Base-by-base conservation (phyloP, 192 early-diverging fungal genomes). In the Bifiguratus adelaidae region DNA sequence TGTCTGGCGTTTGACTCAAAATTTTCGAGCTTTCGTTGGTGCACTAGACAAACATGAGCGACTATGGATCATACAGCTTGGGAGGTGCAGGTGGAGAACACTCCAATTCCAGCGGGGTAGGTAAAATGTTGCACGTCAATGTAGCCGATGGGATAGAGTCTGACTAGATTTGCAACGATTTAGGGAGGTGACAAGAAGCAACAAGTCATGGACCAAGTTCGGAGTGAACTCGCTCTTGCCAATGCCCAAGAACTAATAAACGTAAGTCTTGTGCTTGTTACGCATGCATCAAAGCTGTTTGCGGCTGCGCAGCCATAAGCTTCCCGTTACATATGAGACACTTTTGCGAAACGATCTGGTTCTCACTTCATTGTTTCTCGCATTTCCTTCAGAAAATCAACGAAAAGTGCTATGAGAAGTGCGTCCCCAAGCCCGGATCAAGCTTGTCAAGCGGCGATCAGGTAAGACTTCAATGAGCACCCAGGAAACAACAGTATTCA, bases 321-420 rank as follows among this genome's bases (percentile, higher is more conserved):
- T n/a, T n/a, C n/a, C n/a, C n/a, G n/a, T n/a, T n/a, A n/a, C n/a
- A n/a, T n/a, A n/a, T n/a, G n/a, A n/a, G n/a, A n/a, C n/a, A n/a
- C n/a, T n/a, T n/a, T 30, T 30, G 27, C 38, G 3, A 26, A 24
- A 13, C 23, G 22, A 45, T 18, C 11, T 4, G 7, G 44, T 0
- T 15, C 22, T n/a, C 8, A 21, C 7, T 21, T 45, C 23, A 45
- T 50, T 24, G 23, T 50, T 48, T 5, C 26, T 11, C 21, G 6
- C 46, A 47, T 22, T 45, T 47, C 34, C 30, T 30, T 46, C 44
- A 83, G 78, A 87, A 86, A 81, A 87, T 94, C 58, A 89, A 87
- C 65, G 79, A 81, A 54, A 83, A 89, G 63, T 94, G 91, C 73
- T 91, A 82, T 57, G 69, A 77, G 47, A 79, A 83, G 72, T 89